Conservation (phyloP, 176 grass and related monocot species). For the Triticum monococcum region DNA sequence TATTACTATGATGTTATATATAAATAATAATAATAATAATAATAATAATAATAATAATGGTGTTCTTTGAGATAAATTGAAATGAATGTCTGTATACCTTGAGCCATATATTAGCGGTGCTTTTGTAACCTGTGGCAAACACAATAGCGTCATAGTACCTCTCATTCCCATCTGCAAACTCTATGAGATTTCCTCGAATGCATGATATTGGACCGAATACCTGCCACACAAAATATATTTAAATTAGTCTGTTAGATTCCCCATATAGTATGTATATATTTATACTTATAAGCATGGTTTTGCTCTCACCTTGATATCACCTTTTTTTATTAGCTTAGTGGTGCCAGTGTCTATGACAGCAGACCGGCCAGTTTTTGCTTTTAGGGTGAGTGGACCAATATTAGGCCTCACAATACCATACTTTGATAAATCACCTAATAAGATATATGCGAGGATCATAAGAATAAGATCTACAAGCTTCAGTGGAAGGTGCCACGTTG, state of each 20-base stretch:
- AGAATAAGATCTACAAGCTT: slow-evolving; percentile 50
- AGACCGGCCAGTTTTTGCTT: slow-evolving; percentile 50
- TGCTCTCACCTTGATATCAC: slow-evolving; percentile 45
- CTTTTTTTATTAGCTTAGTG: slow-evolving; percentile 35
- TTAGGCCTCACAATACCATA: slow-evolving; percentile 58
- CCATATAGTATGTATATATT: neutral
- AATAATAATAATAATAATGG: neutral
- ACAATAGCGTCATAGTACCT: slow-evolving; percentile 44
- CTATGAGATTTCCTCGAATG: slow-evolving; percentile 34
- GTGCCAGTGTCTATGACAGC: slow-evolving; percentile 72
- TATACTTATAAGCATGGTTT: neutral
- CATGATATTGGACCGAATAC: slow-evolving; percentile 38
- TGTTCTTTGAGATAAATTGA: no score
- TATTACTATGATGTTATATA: neutral
- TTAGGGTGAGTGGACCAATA: slow-evolving; percentile 48
- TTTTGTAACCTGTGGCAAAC: slow-evolving; percentile 61
- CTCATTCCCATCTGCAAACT: slow-evolving; percentile 48
- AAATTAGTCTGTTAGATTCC: neutral
- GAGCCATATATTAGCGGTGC: slow-evolving; percentile 53
- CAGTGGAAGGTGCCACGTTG: slow-evolving; percentile 24
- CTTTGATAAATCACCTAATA: slow-evolving; percentile 50
- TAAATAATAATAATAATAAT: neutral
- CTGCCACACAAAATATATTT: slow-evolving; percentile 12
- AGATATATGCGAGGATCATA: slow-evolving; percentile 28
- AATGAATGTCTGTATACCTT: slow-evolving; percentile 32